A percentile compares a stretch with the other conserved stretches of the same genome.
Conservation (phyloP, 2,329 filamentous ascomycete species). For the Sclerotinia minor region DNA sequence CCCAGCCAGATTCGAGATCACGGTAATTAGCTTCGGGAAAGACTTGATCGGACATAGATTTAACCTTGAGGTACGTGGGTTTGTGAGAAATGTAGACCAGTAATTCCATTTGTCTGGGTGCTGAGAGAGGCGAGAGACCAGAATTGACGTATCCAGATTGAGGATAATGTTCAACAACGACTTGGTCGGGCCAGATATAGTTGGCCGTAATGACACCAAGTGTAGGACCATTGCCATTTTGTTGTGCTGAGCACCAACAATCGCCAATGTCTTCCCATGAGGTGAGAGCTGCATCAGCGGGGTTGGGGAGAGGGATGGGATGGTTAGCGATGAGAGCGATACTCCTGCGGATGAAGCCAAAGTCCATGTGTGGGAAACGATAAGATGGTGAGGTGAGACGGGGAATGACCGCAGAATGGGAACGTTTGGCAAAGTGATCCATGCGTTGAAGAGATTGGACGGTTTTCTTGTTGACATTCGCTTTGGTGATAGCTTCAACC, state of each 20-base stretch:
- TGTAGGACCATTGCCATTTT: constrained; percentile 54
- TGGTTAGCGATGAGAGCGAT: constrained; percentile 32
- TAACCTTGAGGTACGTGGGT: constrained; percentile 41
- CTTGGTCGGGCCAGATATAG: constrained; percentile 63
- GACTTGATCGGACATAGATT: constrained; percentile 40
- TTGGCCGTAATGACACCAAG: constrained; percentile 63
- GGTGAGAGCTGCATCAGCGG: constrained; percentile 58
- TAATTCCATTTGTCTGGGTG: constrained; percentile 69
- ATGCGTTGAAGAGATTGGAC: constrained; percentile 46
- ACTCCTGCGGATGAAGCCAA: constrained; percentile 5
- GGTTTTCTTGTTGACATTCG: constrained; percentile 32
- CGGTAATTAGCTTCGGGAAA: constrained; percentile 43
- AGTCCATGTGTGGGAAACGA: constrained; percentile 38
- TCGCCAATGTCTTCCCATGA: constrained; percentile 79
- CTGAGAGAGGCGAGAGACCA: constrained; percentile 56
- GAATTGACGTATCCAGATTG: constrained; percentile 52
- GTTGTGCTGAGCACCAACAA: constrained; percentile 74
- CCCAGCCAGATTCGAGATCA: constrained; percentile 46
- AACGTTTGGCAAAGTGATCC: constrained; percentile 70
- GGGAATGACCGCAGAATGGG: constrained; percentile 43
- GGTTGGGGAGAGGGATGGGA: constrained; percentile 37
- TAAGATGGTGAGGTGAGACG: constrained; percentile 44
- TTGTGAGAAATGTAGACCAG: constrained; percentile 60
- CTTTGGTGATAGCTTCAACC: constrained; percentile 35
- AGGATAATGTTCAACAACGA: constrained; percentile 73